Base-by-base conservation (phyloP, 257 asterid genomes). In the Nicotiana tabacum region DNA sequence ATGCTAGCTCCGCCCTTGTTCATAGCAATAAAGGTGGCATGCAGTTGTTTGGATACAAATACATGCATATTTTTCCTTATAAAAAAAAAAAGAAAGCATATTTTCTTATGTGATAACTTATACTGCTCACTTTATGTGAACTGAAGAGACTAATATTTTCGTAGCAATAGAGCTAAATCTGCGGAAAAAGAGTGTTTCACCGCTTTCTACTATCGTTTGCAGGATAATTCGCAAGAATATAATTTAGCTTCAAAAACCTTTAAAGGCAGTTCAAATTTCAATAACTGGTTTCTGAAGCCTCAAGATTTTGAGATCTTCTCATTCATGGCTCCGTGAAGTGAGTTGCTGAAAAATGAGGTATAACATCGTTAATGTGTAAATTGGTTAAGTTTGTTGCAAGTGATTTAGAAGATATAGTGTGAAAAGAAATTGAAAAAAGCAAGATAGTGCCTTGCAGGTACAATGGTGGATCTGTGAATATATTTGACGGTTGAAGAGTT, bases 241-340 rank as follows among this genome's bases (percentile, higher is more conserved):
- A 30, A 30, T 84, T 88, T 90, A 85, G 86, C 90, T 69, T 95
- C 95, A n/a, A 90, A 85, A 91, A 83, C 89, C 84, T 90, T 94
- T 55, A 92, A 92, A 87, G 90, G 82, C 81, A 89, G 95, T 87
- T 91, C 89, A 55, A 84, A 86, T 84, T 95, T 95, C 78, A 87
- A 81, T 53, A 91, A 93, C 91, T 95, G 98, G 99, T 85, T 88
- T 82, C 33, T 83, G 87, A 94, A 92, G 83, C 97, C 93, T 85
- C 91, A 83, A 64, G 85, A 87, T 68, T 86, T 82, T 5, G 99
- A 95, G 92, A 85, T 91, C 70, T 91, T 92, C 84, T 82, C 86
- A 24, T 85, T 35, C 13, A 37, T 39, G 66, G 82, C 87, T 53
- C 77, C 70, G 70, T 86, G 62, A 86, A 66, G 81, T 82, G 77